Evolutionary conservation across 1,284 basidiomycete species (phyloP).

Genomic region (Sporisorium graminicola): DNA sequence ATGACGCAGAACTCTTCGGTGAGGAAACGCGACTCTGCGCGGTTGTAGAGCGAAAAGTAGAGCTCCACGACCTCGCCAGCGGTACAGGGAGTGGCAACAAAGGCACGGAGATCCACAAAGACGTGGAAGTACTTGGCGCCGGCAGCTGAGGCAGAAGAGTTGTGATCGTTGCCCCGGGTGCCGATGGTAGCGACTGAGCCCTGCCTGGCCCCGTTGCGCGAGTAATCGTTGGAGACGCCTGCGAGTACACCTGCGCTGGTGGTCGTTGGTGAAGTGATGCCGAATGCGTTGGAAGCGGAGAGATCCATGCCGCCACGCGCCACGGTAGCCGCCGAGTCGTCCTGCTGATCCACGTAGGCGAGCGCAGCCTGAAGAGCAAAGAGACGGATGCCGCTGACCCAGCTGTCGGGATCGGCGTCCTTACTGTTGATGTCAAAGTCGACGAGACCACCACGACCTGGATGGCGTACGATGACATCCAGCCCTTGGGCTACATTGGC

Average conservation of each 20-base stretch:
- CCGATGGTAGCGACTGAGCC: slow-evolving; percentile 11
- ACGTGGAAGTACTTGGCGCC: slow-evolving; percentile 75
- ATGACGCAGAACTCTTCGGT: slow-evolving; percentile 93
- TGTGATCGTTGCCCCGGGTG: slow-evolving; percentile 4
- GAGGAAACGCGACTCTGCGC: slow-evolving; percentile 83
- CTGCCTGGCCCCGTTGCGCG: slow-evolving; percentile 15
- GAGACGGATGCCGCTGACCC: slow-evolving; percentile 66
- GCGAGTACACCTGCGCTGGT: slow-evolving; percentile 52
- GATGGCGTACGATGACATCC: slow-evolving; percentile 94
- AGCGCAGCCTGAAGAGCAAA: slow-evolving; percentile 68
- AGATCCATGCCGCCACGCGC: slow-evolving; percentile 52
- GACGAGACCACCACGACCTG: slow-evolving; percentile 87
- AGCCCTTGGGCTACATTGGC: slow-evolving; percentile 92
- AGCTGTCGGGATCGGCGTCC: slow-evolving; percentile 59
- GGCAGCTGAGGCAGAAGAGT: slow-evolving; percentile 1
- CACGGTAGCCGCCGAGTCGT: slow-evolving; percentile 15
- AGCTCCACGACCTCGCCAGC: slow-evolving; percentile 93
- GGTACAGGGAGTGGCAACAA: slow-evolving; percentile 87
- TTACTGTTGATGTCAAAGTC: slow-evolving; percentile 70
- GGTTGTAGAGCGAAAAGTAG: slow-evolving; percentile 92
- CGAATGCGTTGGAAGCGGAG: slow-evolving; percentile 57
- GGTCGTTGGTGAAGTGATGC: slow-evolving; percentile 55
- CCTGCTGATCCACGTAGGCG: slow-evolving; percentile 66
- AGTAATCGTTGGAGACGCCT: slow-evolving; percentile 32
- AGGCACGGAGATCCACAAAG: slow-evolving; percentile 88